Conservation (phyloP, 1,284 basidiomycete genomes). For the Melanopsichium pennsylvanicum region DNA sequence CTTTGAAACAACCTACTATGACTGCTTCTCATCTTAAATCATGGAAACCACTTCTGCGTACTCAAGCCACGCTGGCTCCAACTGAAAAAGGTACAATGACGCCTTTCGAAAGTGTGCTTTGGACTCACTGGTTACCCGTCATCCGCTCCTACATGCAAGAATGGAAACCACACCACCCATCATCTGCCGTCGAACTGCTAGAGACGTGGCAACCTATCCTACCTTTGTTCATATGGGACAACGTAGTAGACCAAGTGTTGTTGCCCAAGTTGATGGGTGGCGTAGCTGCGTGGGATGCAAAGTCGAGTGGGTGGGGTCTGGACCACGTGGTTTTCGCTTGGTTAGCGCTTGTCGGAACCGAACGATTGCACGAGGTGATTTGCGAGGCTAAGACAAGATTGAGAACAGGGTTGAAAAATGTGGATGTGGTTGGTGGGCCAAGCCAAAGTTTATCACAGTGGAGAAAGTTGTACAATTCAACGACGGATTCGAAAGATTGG, state of each 20-base stretch:
- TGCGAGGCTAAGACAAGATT: constrained; percentile 86
- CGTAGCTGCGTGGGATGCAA: constrained; percentile 75
- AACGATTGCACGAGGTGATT: constrained; percentile 78
- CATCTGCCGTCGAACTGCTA: constrained; percentile 80
- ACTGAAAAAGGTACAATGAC: constrained; percentile 74
- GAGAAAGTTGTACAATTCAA: constrained; percentile 25
- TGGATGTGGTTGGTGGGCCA: constrained; percentile 68
- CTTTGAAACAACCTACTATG: constrained; percentile 74
- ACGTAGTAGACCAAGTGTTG: constrained; percentile 92
- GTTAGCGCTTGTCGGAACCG: constrained; percentile 80
- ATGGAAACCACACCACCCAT: constrained; percentile 80
- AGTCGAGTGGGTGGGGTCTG: constrained; percentile 67
- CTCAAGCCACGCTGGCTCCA: constrained; percentile 51
- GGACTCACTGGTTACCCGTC: constrained; percentile 92
- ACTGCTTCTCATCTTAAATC: constrained; percentile 71
- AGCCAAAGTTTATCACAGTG: constrained; percentile 37
- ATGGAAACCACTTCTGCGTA: constrained; percentile 76
- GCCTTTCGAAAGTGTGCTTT: constrained; percentile 90
- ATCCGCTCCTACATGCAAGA: constrained; percentile 79
- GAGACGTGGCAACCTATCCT: constrained; percentile 87
- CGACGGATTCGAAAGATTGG: constrained; percentile 73
- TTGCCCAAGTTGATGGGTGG: constrained; percentile 87
- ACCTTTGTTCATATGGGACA: constrained; percentile 90
- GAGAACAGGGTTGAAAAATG: constrained; percentile 78
- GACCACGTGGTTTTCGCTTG: constrained; percentile 91